These are phyloP conservation scores for Trametes gibbosa DNA, from an alignment of 768 basidiomycete genomes.

Conservation along the genomic window DNA sequence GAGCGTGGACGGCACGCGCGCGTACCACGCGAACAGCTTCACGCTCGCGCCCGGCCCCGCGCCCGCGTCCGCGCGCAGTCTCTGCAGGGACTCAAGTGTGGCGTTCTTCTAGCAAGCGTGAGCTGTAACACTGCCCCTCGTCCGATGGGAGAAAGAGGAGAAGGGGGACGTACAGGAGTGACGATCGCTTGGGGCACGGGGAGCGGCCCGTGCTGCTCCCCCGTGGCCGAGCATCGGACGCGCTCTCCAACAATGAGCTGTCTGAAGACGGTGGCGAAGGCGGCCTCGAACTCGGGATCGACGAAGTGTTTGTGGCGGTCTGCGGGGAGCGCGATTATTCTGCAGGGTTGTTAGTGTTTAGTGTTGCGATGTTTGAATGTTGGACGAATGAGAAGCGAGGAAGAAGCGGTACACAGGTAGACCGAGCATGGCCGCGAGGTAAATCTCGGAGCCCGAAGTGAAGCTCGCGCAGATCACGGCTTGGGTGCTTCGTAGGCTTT, in stretches of 20 bases:
- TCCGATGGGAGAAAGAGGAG: too few species aligned
- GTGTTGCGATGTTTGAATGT: background rate
- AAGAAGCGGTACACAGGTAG: too few species aligned
- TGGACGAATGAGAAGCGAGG: too few species aligned
- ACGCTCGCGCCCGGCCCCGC: background rate
- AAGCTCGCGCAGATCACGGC: too few species aligned
- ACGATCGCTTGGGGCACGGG: slow-evolving; percentile 1
- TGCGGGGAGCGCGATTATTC: background rate
- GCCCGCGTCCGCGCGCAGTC: background rate
- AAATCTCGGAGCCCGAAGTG: too few species aligned
- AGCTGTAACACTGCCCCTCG: background rate
- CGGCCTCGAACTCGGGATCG: slow-evolving; percentile 3
- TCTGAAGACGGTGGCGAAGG: background rate
- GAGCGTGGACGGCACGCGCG: background rate
- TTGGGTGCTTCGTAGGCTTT: too few species aligned
- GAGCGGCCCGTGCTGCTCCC: background rate
- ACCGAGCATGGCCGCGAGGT: too few species aligned
- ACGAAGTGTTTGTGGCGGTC: slow-evolving; percentile 6
- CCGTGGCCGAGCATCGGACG: background rate
- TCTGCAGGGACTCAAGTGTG: background rate
- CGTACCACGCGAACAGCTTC: slow-evolving; percentile 5
- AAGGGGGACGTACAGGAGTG: background rate
- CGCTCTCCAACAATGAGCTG: background rate
- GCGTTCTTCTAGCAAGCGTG: background rate
- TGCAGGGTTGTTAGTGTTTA: background rate